Evolutionary conservation across 1,284 basidiomycete species (phyloP).

Genomic region (Tilletia indica): DNA sequence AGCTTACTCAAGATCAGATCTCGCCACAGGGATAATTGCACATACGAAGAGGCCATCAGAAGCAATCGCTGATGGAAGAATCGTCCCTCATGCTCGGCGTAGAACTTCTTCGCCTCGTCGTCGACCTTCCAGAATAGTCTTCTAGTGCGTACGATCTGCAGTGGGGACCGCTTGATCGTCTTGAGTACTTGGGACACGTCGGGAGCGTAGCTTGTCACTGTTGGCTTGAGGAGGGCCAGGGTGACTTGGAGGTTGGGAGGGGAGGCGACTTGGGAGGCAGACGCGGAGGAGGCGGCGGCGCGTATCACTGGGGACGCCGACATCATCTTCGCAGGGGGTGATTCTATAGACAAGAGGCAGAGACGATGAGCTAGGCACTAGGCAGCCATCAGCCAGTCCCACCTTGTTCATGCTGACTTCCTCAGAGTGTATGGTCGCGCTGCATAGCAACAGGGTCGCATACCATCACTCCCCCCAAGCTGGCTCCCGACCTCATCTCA

Average conservation of each 20-base stretch:
- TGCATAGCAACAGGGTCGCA: neutral
- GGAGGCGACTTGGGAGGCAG: neutral
- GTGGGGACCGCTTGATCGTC: conserved; percentile 32
- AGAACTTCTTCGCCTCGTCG: conserved; percentile 47
- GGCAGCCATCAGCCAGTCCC: too few relatives aligned
- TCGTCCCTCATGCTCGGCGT: conserved; percentile 47
- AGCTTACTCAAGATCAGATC: too few relatives aligned
- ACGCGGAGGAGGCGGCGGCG: too few relatives aligned
- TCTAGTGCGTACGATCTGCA: conserved; percentile 36
- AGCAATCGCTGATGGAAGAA: conserved; percentile 54
- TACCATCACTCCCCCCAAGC: neutral
- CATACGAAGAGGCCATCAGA: conserved; percentile 42
- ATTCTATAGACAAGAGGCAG: too few relatives aligned
- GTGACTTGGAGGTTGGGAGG: conserved; percentile 36
- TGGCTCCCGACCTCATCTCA: neutral
- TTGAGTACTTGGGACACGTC: conserved; percentile 42
- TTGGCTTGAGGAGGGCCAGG: conserved; percentile 51
- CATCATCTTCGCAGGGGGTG: too few relatives aligned
- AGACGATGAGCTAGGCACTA: too few relatives aligned
- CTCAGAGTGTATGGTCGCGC: neutral
- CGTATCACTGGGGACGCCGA: too few relatives aligned
- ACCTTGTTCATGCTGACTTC: too few relatives aligned
- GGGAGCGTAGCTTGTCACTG: conserved; percentile 44
- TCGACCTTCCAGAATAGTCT: conserved; percentile 42
- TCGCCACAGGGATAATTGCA: too few relatives aligned